Conservation (phyloP, 495 filamentous ascomycete genomes). For the Aspergillus panamensis region DNA sequence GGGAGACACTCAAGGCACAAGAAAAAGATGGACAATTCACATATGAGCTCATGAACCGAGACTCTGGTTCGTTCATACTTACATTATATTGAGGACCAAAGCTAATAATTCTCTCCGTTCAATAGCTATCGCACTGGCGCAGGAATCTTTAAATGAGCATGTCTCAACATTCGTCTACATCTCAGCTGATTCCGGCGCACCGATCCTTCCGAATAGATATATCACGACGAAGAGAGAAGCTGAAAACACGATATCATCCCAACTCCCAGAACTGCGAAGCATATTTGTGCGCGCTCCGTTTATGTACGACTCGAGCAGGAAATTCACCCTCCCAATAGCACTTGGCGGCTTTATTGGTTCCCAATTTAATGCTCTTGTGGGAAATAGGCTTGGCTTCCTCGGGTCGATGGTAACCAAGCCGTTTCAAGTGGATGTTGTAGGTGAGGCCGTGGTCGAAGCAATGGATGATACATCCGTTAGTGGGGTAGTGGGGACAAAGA, state of each 20-base stretch:
- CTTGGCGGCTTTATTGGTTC: slow-evolving; percentile 63
- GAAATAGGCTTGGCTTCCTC: slow-evolving; percentile 66
- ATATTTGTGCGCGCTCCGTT: slow-evolving; percentile 85
- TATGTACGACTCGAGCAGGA: slow-evolving; percentile 78
- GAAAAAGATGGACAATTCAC: slow-evolving; percentile 74
- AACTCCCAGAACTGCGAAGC: slow-evolving; percentile 68
- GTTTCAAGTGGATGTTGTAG: slow-evolving; percentile 78
- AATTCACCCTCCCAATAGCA: slow-evolving; percentile 82
- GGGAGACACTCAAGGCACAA: slow-evolving; percentile 57
- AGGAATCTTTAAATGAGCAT: slow-evolving; percentile 63
- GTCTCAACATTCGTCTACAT: slow-evolving; percentile 77
- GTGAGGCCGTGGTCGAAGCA: slow-evolving; percentile 78
- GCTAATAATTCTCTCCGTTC: slow-evolving; percentile 19
- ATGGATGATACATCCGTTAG: slow-evolving; percentile 64
- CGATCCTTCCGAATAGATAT: slow-evolving; percentile 78
- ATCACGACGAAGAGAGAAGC: slow-evolving; percentile 91
- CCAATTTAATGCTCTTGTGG: slow-evolving; percentile 67
- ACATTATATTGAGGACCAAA: neutral
- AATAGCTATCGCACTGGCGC: slow-evolving; percentile 70
- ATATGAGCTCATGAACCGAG: slow-evolving; percentile 97
- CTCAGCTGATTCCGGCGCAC: slow-evolving; percentile 80
- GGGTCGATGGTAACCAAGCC: slow-evolving; percentile 83
- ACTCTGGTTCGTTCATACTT: slow-evolving; percentile 53
- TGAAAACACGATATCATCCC: slow-evolving; percentile 68
- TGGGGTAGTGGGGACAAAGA: slow-evolving; percentile 63